A percentile compares a stretch with the other conserved stretches of the same genome.
phyloP scores from a whole-genome alignment of 257 asterid genomes.

The Rubia yunnanensis region DNA sequence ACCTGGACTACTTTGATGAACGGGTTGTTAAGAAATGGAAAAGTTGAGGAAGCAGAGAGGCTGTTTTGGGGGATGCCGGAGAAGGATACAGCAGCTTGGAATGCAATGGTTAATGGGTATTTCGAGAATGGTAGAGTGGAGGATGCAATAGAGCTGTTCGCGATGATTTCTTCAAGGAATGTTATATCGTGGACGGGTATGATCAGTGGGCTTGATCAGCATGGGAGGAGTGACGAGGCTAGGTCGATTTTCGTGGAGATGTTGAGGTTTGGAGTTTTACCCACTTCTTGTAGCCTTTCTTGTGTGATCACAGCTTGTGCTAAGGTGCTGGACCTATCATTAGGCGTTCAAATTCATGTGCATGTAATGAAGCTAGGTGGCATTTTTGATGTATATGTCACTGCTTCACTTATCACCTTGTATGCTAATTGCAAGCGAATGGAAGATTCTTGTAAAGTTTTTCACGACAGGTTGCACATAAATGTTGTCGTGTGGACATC shows the following conservation, averaged over 20 bases:
- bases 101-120: constrained; percentile 65
- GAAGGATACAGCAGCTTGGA: constrained; percentile 76
- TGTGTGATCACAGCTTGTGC: constrained; percentile 70
- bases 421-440: constrained; percentile 57
- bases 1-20: constrained; percentile 75
- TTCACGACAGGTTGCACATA: constrained; percentile 40
- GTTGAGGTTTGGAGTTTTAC: constrained; percentile 42
- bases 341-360: constrained; percentile 63
- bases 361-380: constrained; percentile 45
- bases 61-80: constrained; percentile 58
- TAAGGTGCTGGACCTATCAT: constrained; percentile 20
- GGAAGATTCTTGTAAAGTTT: constrained; percentile 39
- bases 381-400: constrained; percentile 38
- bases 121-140: constrained; percentile 49
- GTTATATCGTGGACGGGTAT: constrained; percentile 75
- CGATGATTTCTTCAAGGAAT: constrained; percentile 49
- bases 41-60: constrained; percentile 52
- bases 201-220: constrained; percentile 73
- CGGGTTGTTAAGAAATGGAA: constrained; percentile 51
- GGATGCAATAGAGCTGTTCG: constrained; percentile 50
- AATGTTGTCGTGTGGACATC: constrained; percentile 89
- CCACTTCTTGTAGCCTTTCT: constrained; percentile 53
- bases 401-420: constrained; percentile 58
- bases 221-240: constrained; percentile 61
- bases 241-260: constrained; percentile 37